Evolutionary conservation across 495 filamentous ascomycete species (phyloP), one percentile per base, ranked within the genome.

Genomic region (Beverwykella pulmonaria): DNA sequence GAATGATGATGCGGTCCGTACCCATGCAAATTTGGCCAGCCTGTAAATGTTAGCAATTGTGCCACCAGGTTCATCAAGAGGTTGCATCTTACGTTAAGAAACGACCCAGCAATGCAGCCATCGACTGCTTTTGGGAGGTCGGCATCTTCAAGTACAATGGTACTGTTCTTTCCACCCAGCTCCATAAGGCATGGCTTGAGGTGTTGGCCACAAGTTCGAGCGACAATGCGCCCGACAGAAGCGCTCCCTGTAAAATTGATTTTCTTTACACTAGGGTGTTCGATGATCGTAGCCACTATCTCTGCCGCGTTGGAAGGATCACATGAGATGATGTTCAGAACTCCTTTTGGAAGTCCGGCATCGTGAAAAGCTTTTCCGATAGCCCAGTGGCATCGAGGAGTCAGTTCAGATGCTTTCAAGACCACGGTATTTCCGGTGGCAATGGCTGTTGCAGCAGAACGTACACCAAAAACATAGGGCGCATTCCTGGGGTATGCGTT

Each of bases 21-120:
- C 86, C 84, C 92, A 97, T 93, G 80, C 92, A 97, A 53, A 94
- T 85, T 80, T 97, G 92, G 1, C 92, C 92, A 22, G 84, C 39
- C 25, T 19, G 48, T 79, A n/a, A n/a, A n/a, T n/a, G n/a, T n/a
- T n/a, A n/a, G n/a, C n/a, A n/a, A n/a, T n/a, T n/a, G n/a, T n/a
- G n/a, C n/a, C n/a, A n/a, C n/a, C n/a, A n/a, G n/a, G n/a, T n/a
- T n/a, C n/a, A n/a, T n/a, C n/a, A n/a, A n/a, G n/a, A n/a, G n/a
- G n/a, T n/a, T n/a, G n/a, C n/a, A n/a, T n/a, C n/a, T n/a, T n/a
- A n/a, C 80, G 46, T 86, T 81, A 73, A 85, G 68, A 59, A 85
- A 85, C 0, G 84, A 77, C 23, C 84, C 81, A 29, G 81, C 27
- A 1, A 81, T 77, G 58, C 80, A 83, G 54, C 75, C 73, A 41